A percentile compares a stretch with the other conserved stretches of the same genome.
Evolutionary conservation across 495 filamentous ascomycete species (phyloP).

Genomic region (Penicillium lagena): DNA sequence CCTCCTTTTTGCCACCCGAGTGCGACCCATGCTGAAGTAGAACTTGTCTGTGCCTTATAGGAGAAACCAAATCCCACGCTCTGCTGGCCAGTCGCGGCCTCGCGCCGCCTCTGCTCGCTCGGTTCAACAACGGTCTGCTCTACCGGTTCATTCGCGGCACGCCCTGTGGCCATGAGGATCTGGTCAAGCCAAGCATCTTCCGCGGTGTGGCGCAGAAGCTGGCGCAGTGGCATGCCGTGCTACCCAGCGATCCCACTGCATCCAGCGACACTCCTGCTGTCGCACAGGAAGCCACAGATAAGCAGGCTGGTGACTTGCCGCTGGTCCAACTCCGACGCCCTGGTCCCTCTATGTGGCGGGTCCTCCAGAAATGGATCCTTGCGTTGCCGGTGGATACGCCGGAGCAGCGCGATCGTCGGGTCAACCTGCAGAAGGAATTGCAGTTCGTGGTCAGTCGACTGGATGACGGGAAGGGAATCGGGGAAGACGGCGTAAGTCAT

Average conservation of each 20-base stretch:
- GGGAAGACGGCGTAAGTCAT: constrained; percentile 60
- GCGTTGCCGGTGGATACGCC: constrained; percentile 71
- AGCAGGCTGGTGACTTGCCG: constrained; percentile 34
- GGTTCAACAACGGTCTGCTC: constrained; percentile 93
- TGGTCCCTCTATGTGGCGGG: constrained; percentile 81
- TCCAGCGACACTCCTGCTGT: too few species aligned
- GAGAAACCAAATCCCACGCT: constrained; percentile 62
- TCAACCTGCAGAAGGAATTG: constrained; percentile 68
- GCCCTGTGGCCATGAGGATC: constrained; percentile 71
- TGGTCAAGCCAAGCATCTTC: constrained; percentile 66
- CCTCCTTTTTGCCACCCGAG: not conserved
- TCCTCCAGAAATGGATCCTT: constrained; percentile 91
- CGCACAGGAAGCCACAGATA: not conserved
- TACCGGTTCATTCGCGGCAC: constrained; percentile 84
- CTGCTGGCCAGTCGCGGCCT: constrained; percentile 73
- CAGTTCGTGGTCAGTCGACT: constrained; percentile 59
- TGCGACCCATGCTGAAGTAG: constrained; percentile 28
- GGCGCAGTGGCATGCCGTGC: constrained; percentile 86
- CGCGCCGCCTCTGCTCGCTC: constrained; percentile 80
- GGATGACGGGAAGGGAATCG: constrained; percentile 67
- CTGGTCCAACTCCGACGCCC: constrained; percentile 55
- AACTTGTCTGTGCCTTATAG: constrained; percentile 32
- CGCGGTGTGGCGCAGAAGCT: constrained; percentile 75
- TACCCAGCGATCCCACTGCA: constrained; percentile 29
- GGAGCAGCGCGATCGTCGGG: constrained; percentile 57